Evolutionary conservation across 306 rosid species (phyloP).

Genomic region (Inga laurina): DNA sequence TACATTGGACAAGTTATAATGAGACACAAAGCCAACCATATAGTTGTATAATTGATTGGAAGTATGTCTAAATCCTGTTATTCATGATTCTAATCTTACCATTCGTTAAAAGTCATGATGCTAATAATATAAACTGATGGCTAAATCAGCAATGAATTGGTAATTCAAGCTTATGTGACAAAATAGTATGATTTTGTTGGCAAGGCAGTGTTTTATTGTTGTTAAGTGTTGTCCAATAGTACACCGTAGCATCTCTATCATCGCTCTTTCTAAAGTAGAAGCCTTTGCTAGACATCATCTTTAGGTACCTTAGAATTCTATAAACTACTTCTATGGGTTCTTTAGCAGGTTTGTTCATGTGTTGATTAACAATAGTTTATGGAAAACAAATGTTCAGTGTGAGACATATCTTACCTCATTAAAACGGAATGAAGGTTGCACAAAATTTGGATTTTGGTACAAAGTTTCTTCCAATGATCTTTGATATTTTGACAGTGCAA

Average conservation of each 20-base stretch:
- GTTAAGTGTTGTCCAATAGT: neutral
- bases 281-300: neutral
- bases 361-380: neutral
- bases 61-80: neutral
- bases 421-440: constrained; percentile 82
- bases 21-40: neutral
- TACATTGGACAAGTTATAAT: neutral
- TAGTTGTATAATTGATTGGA: neutral
- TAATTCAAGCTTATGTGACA: neutral
- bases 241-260: neutral
- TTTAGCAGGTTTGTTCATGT: neutral
- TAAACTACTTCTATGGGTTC: neutral
- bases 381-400: neutral
- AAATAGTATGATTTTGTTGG: neutral
- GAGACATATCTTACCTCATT: constrained; percentile 63
- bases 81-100: neutral
- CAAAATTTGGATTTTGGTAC: constrained; percentile 69
- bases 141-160: neutral
- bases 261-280: neutral
- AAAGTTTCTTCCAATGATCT: constrained; percentile 70
- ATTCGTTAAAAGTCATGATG: neutral
- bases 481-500: constrained; percentile 84
- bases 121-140: neutral
- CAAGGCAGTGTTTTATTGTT: too few species aligned
- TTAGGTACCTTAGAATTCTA: neutral